Percentiles rank a stretch among this genome's conserved stretches.
phyloP scores from a whole-genome alignment of 208 protist genomes.

The Perkinsela sp. region DNA sequence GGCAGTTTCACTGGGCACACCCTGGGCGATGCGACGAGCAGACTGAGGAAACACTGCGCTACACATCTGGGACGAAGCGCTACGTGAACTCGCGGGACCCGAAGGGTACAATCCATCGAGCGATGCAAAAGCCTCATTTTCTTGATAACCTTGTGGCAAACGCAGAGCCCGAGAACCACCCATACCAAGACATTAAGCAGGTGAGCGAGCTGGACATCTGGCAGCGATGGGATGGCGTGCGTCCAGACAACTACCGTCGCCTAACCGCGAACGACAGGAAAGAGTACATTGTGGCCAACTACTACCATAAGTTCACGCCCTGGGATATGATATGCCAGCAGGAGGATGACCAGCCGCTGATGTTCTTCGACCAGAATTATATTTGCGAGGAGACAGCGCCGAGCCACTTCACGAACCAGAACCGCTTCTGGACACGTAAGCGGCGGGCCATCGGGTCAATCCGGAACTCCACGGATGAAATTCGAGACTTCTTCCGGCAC shows the following conservation, averaged over 20 bases:
- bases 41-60: background rate
- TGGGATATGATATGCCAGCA: slow-evolving; percentile 66
- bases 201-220: slow-evolving; percentile 55
- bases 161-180: slow-evolving; percentile 6
- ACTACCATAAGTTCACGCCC: slow-evolving; percentile 48
- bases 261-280: slow-evolving; percentile 29
- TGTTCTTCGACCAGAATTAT: slow-evolving; percentile 25
- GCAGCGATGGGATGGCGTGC: slow-evolving; percentile 16
- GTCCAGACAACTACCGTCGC: slow-evolving; percentile 52
- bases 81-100: slow-evolving; percentile 55
- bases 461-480: slow-evolving; percentile 51
- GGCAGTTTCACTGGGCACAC: background rate
- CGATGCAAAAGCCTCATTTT: slow-evolving; percentile 22
- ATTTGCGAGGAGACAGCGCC: slow-evolving; percentile 29
- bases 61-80: slow-evolving; percentile 13
- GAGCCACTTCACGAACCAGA: slow-evolving; percentile 35
- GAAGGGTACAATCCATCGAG: background rate
- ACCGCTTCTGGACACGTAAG: slow-evolving; percentile 60
- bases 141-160: slow-evolving; percentile 39
- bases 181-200: slow-evolving; percentile 40
- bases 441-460: slow-evolving; percentile 54
- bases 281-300: slow-evolving; percentile 50
- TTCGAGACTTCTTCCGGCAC: slow-evolving; percentile 50
- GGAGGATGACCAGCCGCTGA: slow-evolving; percentile 49
- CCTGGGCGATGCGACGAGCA: background rate